Base-by-base conservation (phyloP, 495 filamentous ascomycete species). In the Penicillium silybi region DNA sequence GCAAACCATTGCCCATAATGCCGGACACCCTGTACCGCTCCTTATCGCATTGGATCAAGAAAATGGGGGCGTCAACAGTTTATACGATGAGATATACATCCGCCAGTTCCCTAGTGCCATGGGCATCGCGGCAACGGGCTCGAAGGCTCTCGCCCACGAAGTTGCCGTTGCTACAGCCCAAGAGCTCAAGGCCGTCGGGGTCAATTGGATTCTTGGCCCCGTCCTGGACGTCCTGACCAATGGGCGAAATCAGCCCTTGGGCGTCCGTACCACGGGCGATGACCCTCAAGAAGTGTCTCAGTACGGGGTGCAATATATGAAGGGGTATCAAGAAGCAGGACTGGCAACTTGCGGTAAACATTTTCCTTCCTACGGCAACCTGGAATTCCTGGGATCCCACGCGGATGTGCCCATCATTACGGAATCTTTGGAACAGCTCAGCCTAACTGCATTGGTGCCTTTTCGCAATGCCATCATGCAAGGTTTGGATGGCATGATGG, bases 41-140 rank as follows among this genome's bases (percentile, higher is more conserved):
- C 73, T 89, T 48, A 95, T 96, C 59, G 88, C 87, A 13, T 63
- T 95, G 32, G 90, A 96, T 63, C 90, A 96, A 60, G 90, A 96
- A 66, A 96, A 96, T 86, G 90, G 90, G 42, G 90, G 90, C 4
- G 90, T 96, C 61, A 96, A 96, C 71, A 92, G 88, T 67, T 77
- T 96, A 15, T 96, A 89, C 62, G 90, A 96, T 72, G 88, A 92
- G 56, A 86, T 90, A 52, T 91, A 88, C 67, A 89, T 96, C 57
- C 86, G 88, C 51, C 90, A 96, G 63, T 96, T 92, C 56, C 90
- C 90, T 16, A 91, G 87, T 57, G 85, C 89, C 43, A 96, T 96
- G 90, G 90, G 90, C 27, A 80, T 95, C 53, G 88, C 90, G 16
- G 90, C 90, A 1, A 90, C 89, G 9, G 88, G 89, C 3, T 91